These are phyloP conservation scores for Aspergillus quadricinctus DNA, from an alignment of 2,329 filamentous ascomycete species.

Conservation along the genomic window DNA sequence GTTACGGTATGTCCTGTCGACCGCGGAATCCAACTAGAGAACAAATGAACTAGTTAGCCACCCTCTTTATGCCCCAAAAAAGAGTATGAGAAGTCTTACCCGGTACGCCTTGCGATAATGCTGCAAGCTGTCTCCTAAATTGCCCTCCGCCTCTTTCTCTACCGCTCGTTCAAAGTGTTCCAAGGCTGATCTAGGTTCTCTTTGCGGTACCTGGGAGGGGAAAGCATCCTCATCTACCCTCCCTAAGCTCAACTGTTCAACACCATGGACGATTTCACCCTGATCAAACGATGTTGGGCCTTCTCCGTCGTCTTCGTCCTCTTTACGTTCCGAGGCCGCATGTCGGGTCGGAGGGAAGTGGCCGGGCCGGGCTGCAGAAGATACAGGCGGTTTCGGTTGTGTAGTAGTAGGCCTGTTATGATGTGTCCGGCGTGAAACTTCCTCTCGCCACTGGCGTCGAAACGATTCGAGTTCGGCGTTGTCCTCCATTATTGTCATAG, in stretches of 20 bases:
- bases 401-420: slow-evolving; percentile 10
- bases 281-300: slow-evolving; percentile 19
- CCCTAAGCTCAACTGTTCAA: slow-evolving; percentile 32
- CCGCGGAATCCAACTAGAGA: slow-evolving; percentile 69
- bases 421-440: slow-evolving; percentile 57
- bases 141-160: slow-evolving; percentile 79
- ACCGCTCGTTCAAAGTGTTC: slow-evolving; percentile 93
- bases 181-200: slow-evolving; percentile 68
- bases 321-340: slow-evolving; percentile 34
- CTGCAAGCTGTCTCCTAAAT: slow-evolving; percentile 79
- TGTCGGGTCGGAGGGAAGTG: slow-evolving; percentile 39
- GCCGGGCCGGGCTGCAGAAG: slow-evolving; percentile 19
- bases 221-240: slow-evolving; percentile 38
- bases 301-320: slow-evolving; percentile 33
- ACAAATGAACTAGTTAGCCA: slow-evolving; percentile 16
- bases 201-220: slow-evolving; percentile 20
- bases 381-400: slow-evolving; percentile 10
- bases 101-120: slow-evolving; percentile 88
- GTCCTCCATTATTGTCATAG: slow-evolving; percentile 33
- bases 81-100: slow-evolving; percentile 45
- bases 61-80: background rate
- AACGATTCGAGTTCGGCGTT: slow-evolving; percentile 79
- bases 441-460: slow-evolving; percentile 78
- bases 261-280: slow-evolving; percentile 31
- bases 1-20: slow-evolving; percentile 82